Evolutionary conservation across 768 basidiomycete genomes (phyloP), one percentile per base, ranked within the genome.

Genomic region (Boletus vermiculosoides): DNA sequence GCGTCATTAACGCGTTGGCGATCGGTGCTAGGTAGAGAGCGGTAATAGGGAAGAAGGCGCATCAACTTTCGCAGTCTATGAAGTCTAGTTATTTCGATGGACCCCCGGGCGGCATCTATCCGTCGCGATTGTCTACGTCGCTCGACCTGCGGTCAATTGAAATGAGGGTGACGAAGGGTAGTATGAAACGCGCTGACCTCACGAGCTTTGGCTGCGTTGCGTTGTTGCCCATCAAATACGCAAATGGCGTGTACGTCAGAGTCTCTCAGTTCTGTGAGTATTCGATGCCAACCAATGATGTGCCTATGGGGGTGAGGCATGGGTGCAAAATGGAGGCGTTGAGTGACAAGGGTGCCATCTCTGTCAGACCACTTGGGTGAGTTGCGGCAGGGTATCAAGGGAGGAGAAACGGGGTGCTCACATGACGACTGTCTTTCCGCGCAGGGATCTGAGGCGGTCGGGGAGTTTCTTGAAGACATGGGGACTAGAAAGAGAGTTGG

Each of bases 311-410:
- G 75, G 65, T 90, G 84, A 2, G 85, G 83, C 50, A 78, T 72
- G 15, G 79, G 85, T 0, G 85, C 80, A 70, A 86, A 94, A 66
- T 92, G 88, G 45, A 92, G 78, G 23, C 91, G 83, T 66, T 91
- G 90, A 0, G 91, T 94, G 65, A 94, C 80, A 55, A 94, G 85
- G 8, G 91, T 94, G 45, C 86, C 92, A 78, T 94, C 92, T 44
- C 92, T 93, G 63, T 51, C 22, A 52, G n/a, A 23, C 12, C 30
- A 18, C 47, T 40, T 2, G 45, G 44, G 30, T 60, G 20, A 55
- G 45, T 5, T 34, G 18, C 3, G n/a, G 23, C 10, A 18, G 15
- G 23, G 18, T 1, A 5, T 42, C 22, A 11, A 4, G 22, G 13
- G 20, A 30, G 4, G 10, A 15, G 40, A 25, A 36, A 39, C 11